Evolutionary conservation across 1,139 yeast genomes (phyloP).

Genomic region (Scheffersomyces cryptocercus): DNA sequence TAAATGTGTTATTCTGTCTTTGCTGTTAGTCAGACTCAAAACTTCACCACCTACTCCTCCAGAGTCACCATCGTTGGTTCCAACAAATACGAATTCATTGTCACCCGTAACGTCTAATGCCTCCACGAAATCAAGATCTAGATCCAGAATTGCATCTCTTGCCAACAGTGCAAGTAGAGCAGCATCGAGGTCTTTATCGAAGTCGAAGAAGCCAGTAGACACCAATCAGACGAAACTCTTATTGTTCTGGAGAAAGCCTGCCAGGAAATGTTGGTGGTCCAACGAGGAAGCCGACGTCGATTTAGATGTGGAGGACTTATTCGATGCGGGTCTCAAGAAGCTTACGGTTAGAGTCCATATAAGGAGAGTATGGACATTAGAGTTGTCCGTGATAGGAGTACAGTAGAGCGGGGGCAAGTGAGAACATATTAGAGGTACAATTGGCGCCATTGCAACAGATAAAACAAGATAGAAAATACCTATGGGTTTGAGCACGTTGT

Average conservation of each 20-base stretch:
- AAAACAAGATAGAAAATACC: too few relatives aligned
- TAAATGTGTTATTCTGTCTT: constrained; percentile 81
- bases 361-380: constrained; percentile 85
- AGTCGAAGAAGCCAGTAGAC: constrained; percentile 35
- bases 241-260: constrained; percentile 97
- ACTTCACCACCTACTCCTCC: constrained; percentile 35
- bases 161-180: constrained; percentile 48
- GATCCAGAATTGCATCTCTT: constrained; percentile 42
- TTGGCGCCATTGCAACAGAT: too few relatives aligned
- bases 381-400: constrained; percentile 62
- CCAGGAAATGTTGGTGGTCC: constrained; percentile 99
- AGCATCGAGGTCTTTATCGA: constrained; percentile 57
- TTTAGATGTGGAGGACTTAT: constrained; percentile 29
- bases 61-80: constrained; percentile 50
- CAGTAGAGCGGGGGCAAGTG: constrained; percentile 25
- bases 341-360: constrained; percentile 59
- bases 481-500: too few relatives aligned
- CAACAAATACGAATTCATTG: constrained; percentile 16
- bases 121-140: constrained; percentile 46
- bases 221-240: constrained; percentile 67
- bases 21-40: constrained; percentile 73
- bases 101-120: constrained; percentile 41
- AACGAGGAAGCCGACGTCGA: constrained; percentile 60
- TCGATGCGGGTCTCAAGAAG: constrained; percentile 20
- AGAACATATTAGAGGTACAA: too few relatives aligned